phyloP scores from a whole-genome alignment of 805 yeast genomes.

The Torulaspora maleeae region DNA sequence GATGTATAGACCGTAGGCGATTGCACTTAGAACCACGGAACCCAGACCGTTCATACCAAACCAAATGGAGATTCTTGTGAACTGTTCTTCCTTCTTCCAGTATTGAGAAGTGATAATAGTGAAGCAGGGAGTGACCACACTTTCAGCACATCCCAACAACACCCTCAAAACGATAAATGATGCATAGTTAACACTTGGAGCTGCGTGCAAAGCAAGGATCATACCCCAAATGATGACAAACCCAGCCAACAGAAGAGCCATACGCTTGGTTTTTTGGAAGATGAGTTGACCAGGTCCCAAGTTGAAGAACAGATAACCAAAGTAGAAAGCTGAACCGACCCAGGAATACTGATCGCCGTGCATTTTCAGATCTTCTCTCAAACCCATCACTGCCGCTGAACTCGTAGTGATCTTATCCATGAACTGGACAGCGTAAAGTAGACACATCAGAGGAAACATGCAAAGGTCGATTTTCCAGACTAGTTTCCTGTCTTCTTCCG shows the following conservation, averaged over 20 bases:
- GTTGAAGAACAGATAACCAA: slow-evolving; percentile 61
- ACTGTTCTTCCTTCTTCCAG: slow-evolving; percentile 48
- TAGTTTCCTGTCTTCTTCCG: slow-evolving; percentile 35
- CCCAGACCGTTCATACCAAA: slow-evolving; percentile 46
- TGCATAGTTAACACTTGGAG: slow-evolving; percentile 41
- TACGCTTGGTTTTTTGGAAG: slow-evolving; percentile 49
- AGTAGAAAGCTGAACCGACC: slow-evolving; percentile 56
- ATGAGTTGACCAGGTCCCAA: slow-evolving; percentile 33
- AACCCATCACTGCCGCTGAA: slow-evolving; percentile 51
- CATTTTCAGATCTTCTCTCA: slow-evolving; percentile 44
- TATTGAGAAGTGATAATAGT: slow-evolving; percentile 54
- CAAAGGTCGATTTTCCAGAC: slow-evolving; percentile 48
- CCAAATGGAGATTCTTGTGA: slow-evolving; percentile 42
- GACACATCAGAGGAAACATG: slow-evolving; percentile 48
- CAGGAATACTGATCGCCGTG: slow-evolving; percentile 43
- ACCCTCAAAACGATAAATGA: slow-evolving; percentile 47
- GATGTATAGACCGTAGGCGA: slow-evolving; percentile 50
- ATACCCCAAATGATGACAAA: slow-evolving; percentile 61
- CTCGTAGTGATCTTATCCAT: slow-evolving; percentile 56
- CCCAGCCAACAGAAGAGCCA: slow-evolving; percentile 46
- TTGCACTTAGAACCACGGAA: slow-evolving; percentile 44
- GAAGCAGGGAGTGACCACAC: slow-evolving; percentile 53
- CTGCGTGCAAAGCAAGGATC: slow-evolving; percentile 50
- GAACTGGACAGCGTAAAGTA: slow-evolving; percentile 48
- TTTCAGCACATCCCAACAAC: slow-evolving; percentile 49